These are phyloP conservation scores for Entonaema liquescens DNA, from an alignment of 495 filamentous ascomycete species.

Conservation along the genomic window DNA sequence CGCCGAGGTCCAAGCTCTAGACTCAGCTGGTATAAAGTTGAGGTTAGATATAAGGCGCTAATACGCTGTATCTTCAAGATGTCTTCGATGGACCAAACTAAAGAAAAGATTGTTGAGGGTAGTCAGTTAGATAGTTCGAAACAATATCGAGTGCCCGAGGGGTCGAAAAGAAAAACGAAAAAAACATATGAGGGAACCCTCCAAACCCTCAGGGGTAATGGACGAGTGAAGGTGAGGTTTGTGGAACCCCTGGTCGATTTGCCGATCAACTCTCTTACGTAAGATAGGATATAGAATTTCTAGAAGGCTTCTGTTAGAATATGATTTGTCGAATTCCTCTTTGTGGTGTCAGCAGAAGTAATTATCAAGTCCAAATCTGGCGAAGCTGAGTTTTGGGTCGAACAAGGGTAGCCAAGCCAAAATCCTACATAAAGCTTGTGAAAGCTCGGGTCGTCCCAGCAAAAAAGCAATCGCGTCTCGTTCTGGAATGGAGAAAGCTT, in stretches of 20 bases:
- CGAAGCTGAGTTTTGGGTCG: slow-evolving; percentile 29
- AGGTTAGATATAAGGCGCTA: not conserved
- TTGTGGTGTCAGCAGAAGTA: slow-evolving; percentile 29
- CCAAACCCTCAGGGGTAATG: slow-evolving; percentile 14
- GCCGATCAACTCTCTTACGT: slow-evolving; percentile 27
- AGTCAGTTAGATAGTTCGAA: not conserved
- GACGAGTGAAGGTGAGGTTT: slow-evolving; percentile 20
- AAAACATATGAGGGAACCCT: slow-evolving; percentile 6
- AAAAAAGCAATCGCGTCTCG: slow-evolving; percentile 8
- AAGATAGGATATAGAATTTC: slow-evolving; percentile 28
- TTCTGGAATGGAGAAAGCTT: slow-evolving; percentile 17
- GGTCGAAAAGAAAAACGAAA: slow-evolving; percentile 1
- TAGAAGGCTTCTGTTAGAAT: slow-evolving; percentile 22
- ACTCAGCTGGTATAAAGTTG: not conserved
- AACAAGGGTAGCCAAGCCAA: slow-evolving; percentile 12
- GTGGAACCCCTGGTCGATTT: slow-evolving; percentile 4
- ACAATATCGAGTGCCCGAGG: slow-evolving; percentile 7
- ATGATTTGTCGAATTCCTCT: slow-evolving; percentile 19
- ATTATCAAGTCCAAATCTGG: slow-evolving; percentile 18
- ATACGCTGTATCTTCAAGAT: slow-evolving; percentile 7
- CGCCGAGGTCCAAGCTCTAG: slow-evolving; percentile 3
- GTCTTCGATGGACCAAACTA: not conserved
- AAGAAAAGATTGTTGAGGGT: not conserved
- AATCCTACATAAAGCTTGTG: slow-evolving; percentile 23
- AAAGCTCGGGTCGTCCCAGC: slow-evolving; percentile 11